Base-by-base conservation (phyloP, 768 basidiomycete genomes). In the Trichaptum fuscoviolaceum region DNA sequence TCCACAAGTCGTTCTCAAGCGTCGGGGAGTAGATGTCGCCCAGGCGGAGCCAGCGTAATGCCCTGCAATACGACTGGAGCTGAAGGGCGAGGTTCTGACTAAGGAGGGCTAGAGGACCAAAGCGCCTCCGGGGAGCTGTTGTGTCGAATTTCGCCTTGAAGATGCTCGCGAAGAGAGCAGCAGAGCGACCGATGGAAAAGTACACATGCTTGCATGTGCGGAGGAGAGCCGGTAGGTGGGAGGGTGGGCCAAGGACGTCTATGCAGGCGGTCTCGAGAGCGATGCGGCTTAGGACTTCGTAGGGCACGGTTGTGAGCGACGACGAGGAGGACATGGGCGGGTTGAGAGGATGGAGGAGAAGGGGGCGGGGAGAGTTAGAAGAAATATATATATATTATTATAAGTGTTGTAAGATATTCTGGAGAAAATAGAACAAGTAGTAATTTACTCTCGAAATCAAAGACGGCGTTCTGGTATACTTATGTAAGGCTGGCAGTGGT, bases 61-160 rank as follows among this genome's bases (percentile, higher is more conserved):
- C 71, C 52, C 15, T 25, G 62, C 70, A 81, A 76, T 75, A 83
- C 65, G 66, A 75, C 71, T 67, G 76, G 70, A 79, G 85, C 73
- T 76, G 84, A 59, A 25, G 62, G 66, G 72, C 77, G 77, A 77
- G 78, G 71, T 64, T 75, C 36, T 26, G 69, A 27, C 69, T 83
- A 72, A 71, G 83, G 80, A 58, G 75, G 70, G 64, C 74, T 70
- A 70, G 73, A 0, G 78, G 76, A 18, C 76, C 73, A 66, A 88
- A 81, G 58, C 91, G 81, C 25, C 91, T 83, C 0, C 67, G 35
- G 58, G 84, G 77, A 0, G 89, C 85, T 26, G 75, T 74, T 1
- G 69, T 63, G 73, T 91, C 89, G 77, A 91, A 91, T 71, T 80
- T 83, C 72, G 73, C 65, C 17, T 77, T 77, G 71, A 85, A 91